These are phyloP conservation scores for Xerocomellus intermedius DNA, from an alignment of 768 basidiomycete species.

Conservation along the genomic window DNA sequence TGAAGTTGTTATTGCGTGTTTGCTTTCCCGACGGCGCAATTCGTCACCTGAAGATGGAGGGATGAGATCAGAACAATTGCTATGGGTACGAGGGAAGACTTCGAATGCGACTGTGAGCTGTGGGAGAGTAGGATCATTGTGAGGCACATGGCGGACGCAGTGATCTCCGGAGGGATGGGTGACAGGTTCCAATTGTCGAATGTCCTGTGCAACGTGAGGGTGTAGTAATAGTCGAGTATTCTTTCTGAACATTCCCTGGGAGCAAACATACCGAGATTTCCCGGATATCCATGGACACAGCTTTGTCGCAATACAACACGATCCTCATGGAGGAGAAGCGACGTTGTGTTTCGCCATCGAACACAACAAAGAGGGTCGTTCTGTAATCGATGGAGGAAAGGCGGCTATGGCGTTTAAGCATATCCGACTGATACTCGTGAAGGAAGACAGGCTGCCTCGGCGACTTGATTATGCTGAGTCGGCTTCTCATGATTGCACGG, in stretches of 20 bases:
- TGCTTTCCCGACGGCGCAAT: too few species aligned
- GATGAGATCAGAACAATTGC: neutral
- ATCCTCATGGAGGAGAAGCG: neutral
- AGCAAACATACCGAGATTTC: neutral
- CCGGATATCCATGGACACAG: rapidly evolving
- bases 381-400: too few species aligned
- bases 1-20: too few species aligned
- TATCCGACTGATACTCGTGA: too few species aligned
- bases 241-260: neutral
- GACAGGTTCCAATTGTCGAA: neutral
- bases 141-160: too few species aligned
- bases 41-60: neutral
- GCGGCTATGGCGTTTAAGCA: too few species aligned
- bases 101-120: neutral
- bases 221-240: neutral
- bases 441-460: too few species aligned
- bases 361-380: neutral
- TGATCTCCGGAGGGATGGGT: neutral
- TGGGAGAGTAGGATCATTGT: neutral
- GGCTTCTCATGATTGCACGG: too few species aligned
- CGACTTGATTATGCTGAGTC: too few species aligned
- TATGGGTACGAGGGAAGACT: neutral
- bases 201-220: neutral
- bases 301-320: neutral
- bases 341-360: neutral